A percentile compares a stretch with the other conserved stretches of the same genome.
phyloP scores from a whole-genome alignment of 2,329 filamentous ascomycete genomes.

The Penicillium sp. region DNA sequence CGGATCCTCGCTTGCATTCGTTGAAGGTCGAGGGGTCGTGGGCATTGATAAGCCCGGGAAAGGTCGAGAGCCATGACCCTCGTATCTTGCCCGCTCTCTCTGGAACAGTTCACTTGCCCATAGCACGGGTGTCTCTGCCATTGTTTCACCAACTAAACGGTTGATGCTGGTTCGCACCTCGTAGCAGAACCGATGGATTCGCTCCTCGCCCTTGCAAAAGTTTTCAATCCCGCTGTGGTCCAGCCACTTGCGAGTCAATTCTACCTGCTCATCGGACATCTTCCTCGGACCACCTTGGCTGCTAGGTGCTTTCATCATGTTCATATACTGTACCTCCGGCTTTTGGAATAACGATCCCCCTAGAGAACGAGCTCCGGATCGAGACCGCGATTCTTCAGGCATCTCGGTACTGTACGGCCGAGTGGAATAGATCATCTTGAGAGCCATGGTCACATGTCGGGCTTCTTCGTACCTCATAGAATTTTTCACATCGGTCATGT shows the following conservation, averaged over 20 bases:
- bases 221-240: conserved; percentile 82
- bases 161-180: conserved; percentile 86
- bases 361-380: conserved; percentile 52
- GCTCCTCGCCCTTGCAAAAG: conserved; percentile 91
- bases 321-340: conserved; percentile 81
- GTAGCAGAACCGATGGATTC: conserved; percentile 90
- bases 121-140: conserved; percentile 81
- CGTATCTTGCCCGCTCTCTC: conserved; percentile 61
- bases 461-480: conserved; percentile 87
- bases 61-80: conserved; percentile 44
- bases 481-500: conserved; percentile 88
- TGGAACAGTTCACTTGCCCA: conserved; percentile 91
- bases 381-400: conserved; percentile 41
- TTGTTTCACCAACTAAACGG: conserved; percentile 80
- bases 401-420: conserved; percentile 29
- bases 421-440: conserved; percentile 76
- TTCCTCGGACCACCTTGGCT: conserved; percentile 93
- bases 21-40: conserved; percentile 46
- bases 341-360: conserved; percentile 70
- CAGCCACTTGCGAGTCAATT: conserved; percentile 81
- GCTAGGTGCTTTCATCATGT: conserved; percentile 78
- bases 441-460: conserved; percentile 78
- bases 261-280: conserved; percentile 90
- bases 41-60: conserved; percentile 51
- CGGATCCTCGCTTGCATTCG: conserved; percentile 50